Evolutionary conservation across 176 grass and related monocot species (phyloP), one percentile per base, ranked within the genome.

Genomic region (Oryza longistaminata): DNA sequence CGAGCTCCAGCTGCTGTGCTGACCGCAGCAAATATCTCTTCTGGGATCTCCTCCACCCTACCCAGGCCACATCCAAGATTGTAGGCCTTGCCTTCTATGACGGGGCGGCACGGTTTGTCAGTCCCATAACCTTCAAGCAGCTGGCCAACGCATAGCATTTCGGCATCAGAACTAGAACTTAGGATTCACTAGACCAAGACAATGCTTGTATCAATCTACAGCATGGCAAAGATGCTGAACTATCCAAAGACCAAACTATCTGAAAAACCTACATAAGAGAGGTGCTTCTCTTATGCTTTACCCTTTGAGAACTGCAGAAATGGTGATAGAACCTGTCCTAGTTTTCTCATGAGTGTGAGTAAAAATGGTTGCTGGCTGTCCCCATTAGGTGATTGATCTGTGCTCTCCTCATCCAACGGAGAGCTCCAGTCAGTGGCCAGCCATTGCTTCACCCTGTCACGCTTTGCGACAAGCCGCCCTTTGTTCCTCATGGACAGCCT

Each of bases 361-460:
- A 78, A 26, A 78, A 68, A 82, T 6, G 58, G 35, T 62, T 82
- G 74, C 29, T 73, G 79, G 34, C 22, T 72, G 4, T 19, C 66
- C 13, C 46, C 46, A 74, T 82, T 74, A 12, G 34, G 5, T 0
- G 25, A 49, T n/a, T 68, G 68, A 74, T 87, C 68, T 11, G 68
- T 88, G 29, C 1, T 71, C 29, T 85, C 78, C 21, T 90, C 81
- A 73, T 22, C 31, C 31, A 76, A 60, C 3, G 39, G n/a, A 35
- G 65, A 70, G 48, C 55, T 34, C 87, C n/a, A 67, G 35, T 61
- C 77, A 65, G 42, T 81, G 77, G 62, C 76, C 39, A 98, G 22
- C 93, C 93, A 98, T 72, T 94, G 85, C 53, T 87, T 87, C 31
- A 94, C 84, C 66, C 58, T 80, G 49, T 93, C 94, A 29, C 81